phyloP scores from a whole-genome alignment of 164 flowering plant species.

The Paratinospora sagittata region DNA sequence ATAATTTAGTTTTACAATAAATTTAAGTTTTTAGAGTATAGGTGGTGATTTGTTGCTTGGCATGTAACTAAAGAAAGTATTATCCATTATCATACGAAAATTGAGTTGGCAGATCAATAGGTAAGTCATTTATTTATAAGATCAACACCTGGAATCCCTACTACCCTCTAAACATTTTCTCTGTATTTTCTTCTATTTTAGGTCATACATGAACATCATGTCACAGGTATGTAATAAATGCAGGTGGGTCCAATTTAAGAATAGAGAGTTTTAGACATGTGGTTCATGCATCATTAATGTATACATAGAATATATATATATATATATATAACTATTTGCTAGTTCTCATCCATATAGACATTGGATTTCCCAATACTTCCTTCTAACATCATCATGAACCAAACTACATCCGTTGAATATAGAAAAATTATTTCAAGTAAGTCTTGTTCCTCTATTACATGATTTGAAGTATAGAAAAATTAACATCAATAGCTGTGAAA shows the following conservation, averaged over 20 bases:
- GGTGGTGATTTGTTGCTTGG: no score
- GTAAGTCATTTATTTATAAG: no score
- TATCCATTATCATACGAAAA: no score
- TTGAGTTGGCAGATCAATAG: no score
- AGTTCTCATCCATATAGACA: neutral
- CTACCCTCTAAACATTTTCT: neutral
- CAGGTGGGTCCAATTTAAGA: neutral
- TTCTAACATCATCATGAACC: neutral
- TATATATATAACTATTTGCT: no score
- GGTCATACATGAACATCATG: no score
- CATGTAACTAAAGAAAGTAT: no score
- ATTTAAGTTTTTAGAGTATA: no score
- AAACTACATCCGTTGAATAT: neutral
- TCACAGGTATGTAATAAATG: neutral
- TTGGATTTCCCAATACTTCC: neutral
- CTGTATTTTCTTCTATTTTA: neutral
- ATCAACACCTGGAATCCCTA: no score
- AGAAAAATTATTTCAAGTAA: neutral
- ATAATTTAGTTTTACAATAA: no score
- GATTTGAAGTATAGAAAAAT: neutral
- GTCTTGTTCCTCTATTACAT: neutral
- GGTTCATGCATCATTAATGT: neutral
- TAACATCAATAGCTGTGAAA: neutral
- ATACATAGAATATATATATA: neutral
- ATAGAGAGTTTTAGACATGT: neutral